These are phyloP conservation scores for Letharia columbiana DNA, from an alignment of 495 filamentous ascomycete species.

Conservation along the genomic window DNA sequence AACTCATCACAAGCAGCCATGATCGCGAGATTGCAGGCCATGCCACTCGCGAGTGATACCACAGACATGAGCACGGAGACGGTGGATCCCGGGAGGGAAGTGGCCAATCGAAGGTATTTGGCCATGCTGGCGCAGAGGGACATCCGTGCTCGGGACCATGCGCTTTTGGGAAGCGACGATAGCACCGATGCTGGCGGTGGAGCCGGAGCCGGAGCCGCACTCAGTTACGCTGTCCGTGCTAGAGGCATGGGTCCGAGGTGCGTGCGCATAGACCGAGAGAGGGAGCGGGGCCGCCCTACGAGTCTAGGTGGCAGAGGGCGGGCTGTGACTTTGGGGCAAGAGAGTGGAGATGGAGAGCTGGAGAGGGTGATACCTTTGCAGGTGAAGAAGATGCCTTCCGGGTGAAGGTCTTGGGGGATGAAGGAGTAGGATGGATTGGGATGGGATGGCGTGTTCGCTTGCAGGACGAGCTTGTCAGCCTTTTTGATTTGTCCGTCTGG, in stretches of 20 bases:
- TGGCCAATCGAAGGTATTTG: neutral
- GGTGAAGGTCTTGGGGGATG: neutral
- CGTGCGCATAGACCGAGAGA: neutral
- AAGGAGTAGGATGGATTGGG: neutral
- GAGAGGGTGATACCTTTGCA: neutral
- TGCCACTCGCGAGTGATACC: neutral
- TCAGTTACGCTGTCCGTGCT: neutral
- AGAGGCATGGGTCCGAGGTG: neutral
- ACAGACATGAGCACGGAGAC: neutral
- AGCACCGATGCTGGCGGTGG: neutral
- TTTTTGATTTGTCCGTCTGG: neutral
- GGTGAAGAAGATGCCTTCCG: neutral
- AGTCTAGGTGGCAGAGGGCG: neutral
- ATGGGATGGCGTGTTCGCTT: neutral
- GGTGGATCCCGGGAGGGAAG: neutral
- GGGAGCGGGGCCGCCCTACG: neutral
- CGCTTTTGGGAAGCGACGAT: neutral
- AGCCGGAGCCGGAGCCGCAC: neutral
- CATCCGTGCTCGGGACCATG: neutral
- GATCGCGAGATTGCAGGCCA: neutral
- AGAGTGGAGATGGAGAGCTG: neutral
- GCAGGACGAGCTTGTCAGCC: neutral
- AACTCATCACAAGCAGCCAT: neutral
- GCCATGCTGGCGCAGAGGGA: slow-evolving; percentile 1
- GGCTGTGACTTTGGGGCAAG: neutral